A percentile compares a stretch with the other conserved stretches of the same genome.
Evolutionary conservation across 2,329 filamentous ascomycete genomes (phyloP).

Genomic region (Botrytis tulipae): DNA sequence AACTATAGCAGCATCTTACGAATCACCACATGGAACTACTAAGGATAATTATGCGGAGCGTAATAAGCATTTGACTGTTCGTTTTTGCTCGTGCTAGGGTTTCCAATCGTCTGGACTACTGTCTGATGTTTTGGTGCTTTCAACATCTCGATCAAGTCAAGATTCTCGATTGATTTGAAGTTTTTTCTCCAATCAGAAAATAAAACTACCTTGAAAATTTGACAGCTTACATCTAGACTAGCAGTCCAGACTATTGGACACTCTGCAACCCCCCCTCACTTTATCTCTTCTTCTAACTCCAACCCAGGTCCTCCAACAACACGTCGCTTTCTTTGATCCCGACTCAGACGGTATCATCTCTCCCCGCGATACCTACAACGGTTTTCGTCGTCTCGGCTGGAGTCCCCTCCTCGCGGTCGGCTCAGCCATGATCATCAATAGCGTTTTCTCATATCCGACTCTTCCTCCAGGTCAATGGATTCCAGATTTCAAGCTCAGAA

Average conservation of each 20-base stretch:
- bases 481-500: constrained; percentile 45
- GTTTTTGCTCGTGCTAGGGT: not conserved
- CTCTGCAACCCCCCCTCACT: not conserved
- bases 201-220: not conserved
- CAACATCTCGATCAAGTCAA: not conserved
- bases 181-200: not conserved
- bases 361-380: constrained; percentile 50
- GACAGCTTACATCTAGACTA: not conserved
- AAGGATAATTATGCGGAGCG: constrained; percentile 39
- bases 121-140: not conserved
- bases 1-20: constrained; percentile 43
- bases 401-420: constrained; percentile 44
- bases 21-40: constrained; percentile 44
- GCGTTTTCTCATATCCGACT: constrained; percentile 51
- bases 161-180: not conserved
- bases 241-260: not conserved
- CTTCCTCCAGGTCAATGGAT: constrained; percentile 35
- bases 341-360: constrained; percentile 53
- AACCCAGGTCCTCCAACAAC: constrained; percentile 50
- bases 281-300: not conserved
- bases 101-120: not conserved
- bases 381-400: constrained; percentile 48
- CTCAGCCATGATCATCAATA: constrained; percentile 48
- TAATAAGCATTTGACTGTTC: constrained; percentile 41
- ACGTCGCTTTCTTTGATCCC: constrained; percentile 51